Evolutionary conservation across 2,329 filamentous ascomycete genomes (phyloP).

Genomic region (Fusarium nanum): DNA sequence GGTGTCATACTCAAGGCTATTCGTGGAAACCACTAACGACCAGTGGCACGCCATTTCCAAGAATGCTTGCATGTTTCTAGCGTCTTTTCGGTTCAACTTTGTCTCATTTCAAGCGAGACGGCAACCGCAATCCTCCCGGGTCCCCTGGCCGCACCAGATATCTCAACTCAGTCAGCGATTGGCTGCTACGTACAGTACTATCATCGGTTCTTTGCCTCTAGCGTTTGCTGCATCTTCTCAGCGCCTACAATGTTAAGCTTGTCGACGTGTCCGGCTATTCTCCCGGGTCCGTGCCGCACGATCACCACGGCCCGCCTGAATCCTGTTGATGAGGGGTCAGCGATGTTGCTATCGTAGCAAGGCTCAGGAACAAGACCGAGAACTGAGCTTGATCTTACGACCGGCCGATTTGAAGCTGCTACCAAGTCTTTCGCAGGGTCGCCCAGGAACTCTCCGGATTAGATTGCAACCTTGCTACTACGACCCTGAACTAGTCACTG

Average conservation of each 20-base stretch:
- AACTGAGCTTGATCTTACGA: not conserved
- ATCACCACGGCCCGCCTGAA: conserved; percentile 40
- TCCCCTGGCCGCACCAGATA: conserved; percentile 5
- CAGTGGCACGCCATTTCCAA: conserved; percentile 17
- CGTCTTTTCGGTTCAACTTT: conserved; percentile 13
- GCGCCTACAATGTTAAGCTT: not conserved
- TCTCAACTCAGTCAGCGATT: conserved; percentile 13
- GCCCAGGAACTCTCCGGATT: not conserved
- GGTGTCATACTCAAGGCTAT: not conserved
- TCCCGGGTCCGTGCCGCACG: conserved; percentile 24
- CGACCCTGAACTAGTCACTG: not conserved
- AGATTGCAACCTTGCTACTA: not conserved
- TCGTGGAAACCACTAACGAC: conserved; percentile 17
- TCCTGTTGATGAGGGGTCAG: conserved; percentile 2
- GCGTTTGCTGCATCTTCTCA: not conserved
- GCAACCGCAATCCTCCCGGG: conserved; percentile 4
- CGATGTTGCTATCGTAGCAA: conserved; percentile 1
- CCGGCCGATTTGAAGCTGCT: not conserved
- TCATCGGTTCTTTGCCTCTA: conserved; percentile 9
- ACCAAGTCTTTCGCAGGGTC: not conserved
- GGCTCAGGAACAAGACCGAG: conserved; percentile 7
- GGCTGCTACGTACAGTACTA: conserved; percentile 1
- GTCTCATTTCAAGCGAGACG: conserved; percentile 11
- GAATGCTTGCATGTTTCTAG: not conserved
- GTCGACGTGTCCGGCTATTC: not conserved